A percentile compares a stretch with the other conserved stretches of the same genome.
These are phyloP conservation scores for Syncephalastrum monosporum DNA, from an alignment of 371 early-diverging fungal species.

Conservation along the genomic window DNA sequence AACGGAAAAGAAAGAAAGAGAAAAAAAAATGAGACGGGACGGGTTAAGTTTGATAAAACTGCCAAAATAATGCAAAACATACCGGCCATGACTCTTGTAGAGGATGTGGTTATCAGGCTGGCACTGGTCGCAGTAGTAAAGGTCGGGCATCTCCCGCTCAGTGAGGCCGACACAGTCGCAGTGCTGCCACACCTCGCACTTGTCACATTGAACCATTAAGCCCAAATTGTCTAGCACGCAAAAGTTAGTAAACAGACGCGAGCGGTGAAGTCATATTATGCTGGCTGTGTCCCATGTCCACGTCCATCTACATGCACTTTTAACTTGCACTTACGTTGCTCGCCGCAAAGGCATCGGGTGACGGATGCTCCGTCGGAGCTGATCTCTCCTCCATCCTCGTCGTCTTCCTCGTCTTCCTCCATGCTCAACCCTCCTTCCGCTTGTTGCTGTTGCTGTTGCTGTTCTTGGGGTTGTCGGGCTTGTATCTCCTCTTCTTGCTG, in stretches of 20 bases:
- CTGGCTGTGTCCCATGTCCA: no score
- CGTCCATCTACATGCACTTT: no score
- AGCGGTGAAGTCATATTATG: no score
- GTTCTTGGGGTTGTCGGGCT: background rate
- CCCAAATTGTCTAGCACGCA: constrained; percentile 62
- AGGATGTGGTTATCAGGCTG: constrained; percentile 72
- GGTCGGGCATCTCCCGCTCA: constrained; percentile 72
- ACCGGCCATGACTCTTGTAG: constrained; percentile 33
- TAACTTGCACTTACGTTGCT: constrained; percentile 53
- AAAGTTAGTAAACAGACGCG: no score
- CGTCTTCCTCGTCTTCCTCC: constrained; percentile 9
- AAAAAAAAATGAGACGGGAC: background rate
- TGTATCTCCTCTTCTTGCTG: constrained; percentile 2
- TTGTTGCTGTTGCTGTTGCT: constrained; percentile 7
- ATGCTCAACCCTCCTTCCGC: background rate
- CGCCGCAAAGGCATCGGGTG: constrained; percentile 81
- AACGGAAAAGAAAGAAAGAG: background rate
- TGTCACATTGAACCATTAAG: constrained; percentile 88
- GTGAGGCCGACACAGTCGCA: constrained; percentile 77
- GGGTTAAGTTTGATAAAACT: no score
- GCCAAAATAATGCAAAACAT: constrained; percentile 4
- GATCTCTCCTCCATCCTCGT: constrained; percentile 26
- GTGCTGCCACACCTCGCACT: constrained; percentile 91
- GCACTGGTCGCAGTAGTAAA: constrained; percentile 89
- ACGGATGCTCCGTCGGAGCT: constrained; percentile 70